phyloP scores from a whole-genome alignment of 2,329 filamentous ascomycete genomes.

The Akanthomyces dipterigenus region DNA sequence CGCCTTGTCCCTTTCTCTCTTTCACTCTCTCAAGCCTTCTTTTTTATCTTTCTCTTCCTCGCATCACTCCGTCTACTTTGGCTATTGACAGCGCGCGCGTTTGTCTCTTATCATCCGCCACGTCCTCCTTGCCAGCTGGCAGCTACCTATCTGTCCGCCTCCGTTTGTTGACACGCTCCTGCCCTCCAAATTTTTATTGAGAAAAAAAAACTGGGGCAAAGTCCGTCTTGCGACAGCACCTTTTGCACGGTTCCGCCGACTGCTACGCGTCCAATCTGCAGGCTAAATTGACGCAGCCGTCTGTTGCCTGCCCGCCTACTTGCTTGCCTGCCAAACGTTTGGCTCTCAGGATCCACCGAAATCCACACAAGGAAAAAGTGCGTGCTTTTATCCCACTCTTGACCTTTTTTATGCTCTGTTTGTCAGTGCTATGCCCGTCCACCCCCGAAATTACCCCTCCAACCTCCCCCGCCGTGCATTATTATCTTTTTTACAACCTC shows the following conservation, averaged over 20 bases:
- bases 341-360: background rate
- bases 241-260: background rate
- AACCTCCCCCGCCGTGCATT: background rate
- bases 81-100: background rate
- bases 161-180: background rate
- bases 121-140: background rate
- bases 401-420: background rate
- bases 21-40: background rate
- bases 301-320: background rate
- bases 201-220: background rate
- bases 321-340: background rate
- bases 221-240: background rate
- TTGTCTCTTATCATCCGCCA: background rate
- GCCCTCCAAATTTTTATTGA: background rate
- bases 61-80: background rate
- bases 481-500: background rate
- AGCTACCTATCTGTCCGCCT: background rate
- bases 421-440: background rate
- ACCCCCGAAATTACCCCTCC: background rate
- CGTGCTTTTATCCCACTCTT: conserved; percentile 6
- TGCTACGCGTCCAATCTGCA: background rate
- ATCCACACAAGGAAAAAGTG: conserved; percentile 2
- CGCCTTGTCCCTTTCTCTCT: background rate
- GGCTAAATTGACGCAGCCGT: background rate
- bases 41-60: background rate